Conservation (phyloP, 371 early-diverging fungal species). For the Syncephalastrum monosporum region DNA sequence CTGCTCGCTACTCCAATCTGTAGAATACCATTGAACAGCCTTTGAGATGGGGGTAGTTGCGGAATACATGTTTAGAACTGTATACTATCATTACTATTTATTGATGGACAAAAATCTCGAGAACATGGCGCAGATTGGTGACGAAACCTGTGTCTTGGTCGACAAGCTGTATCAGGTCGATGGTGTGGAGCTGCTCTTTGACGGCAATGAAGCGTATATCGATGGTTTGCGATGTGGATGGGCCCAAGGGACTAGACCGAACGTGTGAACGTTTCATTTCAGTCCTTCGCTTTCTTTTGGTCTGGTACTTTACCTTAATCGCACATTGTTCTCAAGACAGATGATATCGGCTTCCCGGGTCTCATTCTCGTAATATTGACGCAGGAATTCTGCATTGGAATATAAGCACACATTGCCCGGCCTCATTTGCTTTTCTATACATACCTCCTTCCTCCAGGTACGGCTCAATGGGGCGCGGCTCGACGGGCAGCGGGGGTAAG, state of each 20-base stretch:
- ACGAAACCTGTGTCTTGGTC: conserved; percentile 71
- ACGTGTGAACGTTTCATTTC: neutral
- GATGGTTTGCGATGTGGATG: conserved; percentile 67
- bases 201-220: conserved; percentile 79
- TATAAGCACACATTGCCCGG: neutral
- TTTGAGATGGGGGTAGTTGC: neutral
- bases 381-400: conserved; percentile 48
- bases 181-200: conserved; percentile 67
- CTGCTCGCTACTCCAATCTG: conserved; percentile 62
- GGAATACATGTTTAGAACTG: conserved; percentile 25
- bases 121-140: conserved; percentile 60
- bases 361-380: conserved; percentile 63
- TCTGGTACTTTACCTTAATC: conserved; percentile 64
- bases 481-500: conserved; percentile 49
- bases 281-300: neutral
- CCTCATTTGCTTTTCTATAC: neutral
- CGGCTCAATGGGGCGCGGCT: conserved; percentile 50
- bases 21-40: conserved; percentile 11
- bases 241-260: conserved; percentile 59
- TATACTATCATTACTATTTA: conserved; percentile 6
- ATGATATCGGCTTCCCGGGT: conserved; percentile 71
- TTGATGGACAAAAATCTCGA: conserved; percentile 43
- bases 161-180: conserved; percentile 69
- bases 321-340: conserved; percentile 71
- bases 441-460: conserved; percentile 64